Conservation (phyloP, 2,329 filamentous ascomycete genomes). For the Fusarium foetens region DNA sequence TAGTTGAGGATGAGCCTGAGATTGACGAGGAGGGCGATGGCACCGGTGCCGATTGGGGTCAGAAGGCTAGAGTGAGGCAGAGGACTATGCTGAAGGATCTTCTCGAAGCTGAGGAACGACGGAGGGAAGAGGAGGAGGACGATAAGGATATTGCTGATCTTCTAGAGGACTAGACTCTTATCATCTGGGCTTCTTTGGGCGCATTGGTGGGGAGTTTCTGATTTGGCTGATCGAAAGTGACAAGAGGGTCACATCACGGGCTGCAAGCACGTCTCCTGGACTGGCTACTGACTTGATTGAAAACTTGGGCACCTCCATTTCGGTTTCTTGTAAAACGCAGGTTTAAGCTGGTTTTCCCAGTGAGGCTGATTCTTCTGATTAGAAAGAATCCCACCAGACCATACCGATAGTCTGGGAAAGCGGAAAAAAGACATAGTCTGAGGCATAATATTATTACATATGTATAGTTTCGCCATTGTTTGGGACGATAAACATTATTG, state of each 20-base stretch:
- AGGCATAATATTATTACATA: not conserved
- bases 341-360: not conserved
- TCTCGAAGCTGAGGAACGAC: slow-evolving; percentile 70
- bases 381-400: not conserved
- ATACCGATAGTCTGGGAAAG: not conserved
- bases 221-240: slow-evolving; percentile 3
- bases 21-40: slow-evolving; percentile 58
- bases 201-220: slow-evolving; percentile 3
- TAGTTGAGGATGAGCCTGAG: slow-evolving; percentile 64
- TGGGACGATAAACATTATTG: not conserved
- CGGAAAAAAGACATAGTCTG: not conserved
- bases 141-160: slow-evolving; percentile 82
- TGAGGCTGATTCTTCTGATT: not conserved
- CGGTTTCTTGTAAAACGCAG: not conserved
- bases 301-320: not conserved
- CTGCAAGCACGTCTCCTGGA: not conserved
- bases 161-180: slow-evolving; percentile 61
- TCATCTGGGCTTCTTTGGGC: not conserved
- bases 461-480: not conserved
- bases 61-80: slow-evolving; percentile 75
- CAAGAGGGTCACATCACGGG: slow-evolving; percentile 2
- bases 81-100: slow-evolving; percentile 73
- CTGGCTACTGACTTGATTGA: not conserved
- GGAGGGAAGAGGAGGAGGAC: slow-evolving; percentile 70
- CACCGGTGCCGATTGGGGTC: slow-evolving; percentile 71